phyloP scores from a whole-genome alignment of 2,329 filamentous ascomycete genomes.

The Paecilomyces sp. region DNA sequence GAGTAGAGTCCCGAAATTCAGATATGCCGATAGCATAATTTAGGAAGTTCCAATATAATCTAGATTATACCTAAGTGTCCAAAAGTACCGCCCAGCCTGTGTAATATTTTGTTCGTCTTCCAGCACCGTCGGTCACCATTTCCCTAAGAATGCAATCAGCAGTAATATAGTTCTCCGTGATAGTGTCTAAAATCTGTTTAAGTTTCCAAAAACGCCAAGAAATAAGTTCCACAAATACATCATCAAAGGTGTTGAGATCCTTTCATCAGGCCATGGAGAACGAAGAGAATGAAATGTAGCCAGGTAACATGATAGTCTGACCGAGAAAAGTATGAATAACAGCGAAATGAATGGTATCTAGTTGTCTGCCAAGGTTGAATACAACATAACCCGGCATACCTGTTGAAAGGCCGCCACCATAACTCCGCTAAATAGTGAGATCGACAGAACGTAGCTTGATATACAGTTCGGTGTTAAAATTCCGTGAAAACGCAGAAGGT shows the following conservation, averaged over 20 bases:
- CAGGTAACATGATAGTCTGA: not conserved
- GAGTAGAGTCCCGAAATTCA: not conserved
- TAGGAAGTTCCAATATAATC: not conserved
- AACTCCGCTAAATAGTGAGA: constrained; percentile 23
- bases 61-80: not conserved
- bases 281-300: constrained; percentile 1
- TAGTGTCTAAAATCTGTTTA: not conserved
- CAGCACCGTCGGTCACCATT: not conserved
- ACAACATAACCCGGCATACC: constrained; percentile 21
- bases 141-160: not conserved
- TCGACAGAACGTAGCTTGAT: not conserved
- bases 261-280: constrained; percentile 10
- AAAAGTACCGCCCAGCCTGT: not conserved
- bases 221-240: not conserved
- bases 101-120: not conserved
- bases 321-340: constrained; percentile 4
- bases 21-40: not conserved
- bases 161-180: not conserved
- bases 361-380: constrained; percentile 7
- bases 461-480: not conserved
- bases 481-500: not conserved
- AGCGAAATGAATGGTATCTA: constrained; percentile 6
- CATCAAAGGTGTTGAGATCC: not conserved
- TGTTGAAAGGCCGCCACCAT: constrained; percentile 34
- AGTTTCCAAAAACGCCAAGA: not conserved